Percentiles rank a stretch among this genome's conserved stretches.
phyloP scores from a whole-genome alignment of 257 asterid genomes.

The Salvia splendens region DNA sequence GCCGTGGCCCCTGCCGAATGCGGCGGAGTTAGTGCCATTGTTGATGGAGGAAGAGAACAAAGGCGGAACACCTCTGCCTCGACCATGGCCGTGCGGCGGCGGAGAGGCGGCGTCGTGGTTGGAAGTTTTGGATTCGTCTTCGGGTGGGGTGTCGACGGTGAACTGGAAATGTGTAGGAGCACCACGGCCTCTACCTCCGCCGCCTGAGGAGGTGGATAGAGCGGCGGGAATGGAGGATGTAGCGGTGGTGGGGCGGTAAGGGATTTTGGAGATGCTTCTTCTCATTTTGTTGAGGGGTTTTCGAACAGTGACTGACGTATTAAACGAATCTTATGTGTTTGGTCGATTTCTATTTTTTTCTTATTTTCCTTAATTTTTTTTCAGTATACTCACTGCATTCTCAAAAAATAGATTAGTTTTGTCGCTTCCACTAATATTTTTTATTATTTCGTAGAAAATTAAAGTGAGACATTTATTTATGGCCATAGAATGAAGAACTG shows the following conservation, averaged over 20 bases:
- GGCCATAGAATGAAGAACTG: too few relatives aligned
- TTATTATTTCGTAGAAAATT: too few relatives aligned
- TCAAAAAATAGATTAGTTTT: too few relatives aligned
- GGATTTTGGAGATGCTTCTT: slow-evolving; percentile 55
- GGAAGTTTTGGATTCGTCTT: slow-evolving; percentile 34
- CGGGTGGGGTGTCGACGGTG: slow-evolving; percentile 33
- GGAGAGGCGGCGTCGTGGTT: slow-evolving; percentile 33
- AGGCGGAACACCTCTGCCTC: slow-evolving; percentile 58
- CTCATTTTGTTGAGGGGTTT: slow-evolving; percentile 47
- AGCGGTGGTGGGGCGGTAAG: slow-evolving; percentile 45
- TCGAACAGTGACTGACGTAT: too few relatives aligned
- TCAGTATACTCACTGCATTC: too few relatives aligned
- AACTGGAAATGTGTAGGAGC: slow-evolving; percentile 37
- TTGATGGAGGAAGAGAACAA: slow-evolving; percentile 45
- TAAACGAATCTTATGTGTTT: too few relatives aligned
- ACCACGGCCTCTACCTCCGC: slow-evolving; percentile 65
- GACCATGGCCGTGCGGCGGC: slow-evolving; percentile 60
- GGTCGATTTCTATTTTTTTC: too few relatives aligned
- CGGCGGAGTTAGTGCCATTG: slow-evolving; percentile 30
- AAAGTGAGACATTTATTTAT: too few relatives aligned
- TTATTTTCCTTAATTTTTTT: too few relatives aligned
- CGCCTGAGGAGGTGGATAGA: slow-evolving; percentile 55
- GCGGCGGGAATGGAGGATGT: slow-evolving; percentile 44
- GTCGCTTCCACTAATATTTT: too few relatives aligned
- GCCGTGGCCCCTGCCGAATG: slow-evolving; percentile 56